These are phyloP conservation scores for Saccharomycopsis schoenii DNA, from an alignment of 805 yeast species.

Conservation along the genomic window DNA sequence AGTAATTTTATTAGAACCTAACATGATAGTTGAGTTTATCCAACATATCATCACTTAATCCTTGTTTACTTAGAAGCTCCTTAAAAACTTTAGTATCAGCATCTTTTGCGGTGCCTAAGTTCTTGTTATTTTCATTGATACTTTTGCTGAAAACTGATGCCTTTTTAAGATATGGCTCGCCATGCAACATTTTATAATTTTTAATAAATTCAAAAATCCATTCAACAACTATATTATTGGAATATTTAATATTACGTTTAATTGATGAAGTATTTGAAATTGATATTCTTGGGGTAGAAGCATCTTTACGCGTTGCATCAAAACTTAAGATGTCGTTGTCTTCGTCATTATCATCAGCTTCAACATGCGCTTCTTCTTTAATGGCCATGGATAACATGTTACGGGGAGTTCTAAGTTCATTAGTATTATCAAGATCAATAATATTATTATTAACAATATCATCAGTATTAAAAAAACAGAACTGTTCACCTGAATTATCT, in stretches of 20 bases:
- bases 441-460: not conserved
- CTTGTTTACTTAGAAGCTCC: not conserved
- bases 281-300: not conserved
- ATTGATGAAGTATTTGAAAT: not conserved
- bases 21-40: not conserved
- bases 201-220: not conserved
- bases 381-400: not conserved
- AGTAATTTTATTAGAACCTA: not conserved
- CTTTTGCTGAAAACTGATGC: not conserved
- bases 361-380: not conserved
- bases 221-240: not conserved
- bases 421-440: not conserved
- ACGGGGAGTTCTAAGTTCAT: not conserved
- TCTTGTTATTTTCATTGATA: not conserved
- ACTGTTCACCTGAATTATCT: conserved; percentile 6
- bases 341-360: not conserved
- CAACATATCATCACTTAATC: not conserved
- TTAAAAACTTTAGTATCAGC: not conserved
- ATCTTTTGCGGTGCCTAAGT: not conserved
- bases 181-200: not conserved
- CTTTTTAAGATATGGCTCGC: not conserved
- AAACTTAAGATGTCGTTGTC: not conserved
- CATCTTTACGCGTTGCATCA: not conserved
- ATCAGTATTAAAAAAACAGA: not conserved
- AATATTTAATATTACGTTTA: not conserved